Conservation (phyloP, 2,329 filamentous ascomycete genomes). For the Penicillium sp. region DNA sequence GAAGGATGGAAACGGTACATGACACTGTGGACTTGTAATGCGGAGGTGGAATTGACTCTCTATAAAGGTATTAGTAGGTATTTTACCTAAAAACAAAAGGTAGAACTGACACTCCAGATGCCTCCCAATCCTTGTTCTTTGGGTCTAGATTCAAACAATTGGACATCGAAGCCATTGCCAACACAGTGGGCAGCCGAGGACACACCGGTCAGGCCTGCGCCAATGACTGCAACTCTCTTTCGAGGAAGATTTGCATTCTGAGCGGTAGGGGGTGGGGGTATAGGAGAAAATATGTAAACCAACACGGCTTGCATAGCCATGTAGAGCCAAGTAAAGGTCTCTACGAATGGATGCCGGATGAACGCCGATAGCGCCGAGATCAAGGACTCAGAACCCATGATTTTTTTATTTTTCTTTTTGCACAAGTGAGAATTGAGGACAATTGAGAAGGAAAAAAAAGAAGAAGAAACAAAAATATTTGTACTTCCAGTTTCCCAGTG, state of each 20-base stretch:
- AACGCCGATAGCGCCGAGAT: constrained; percentile 22
- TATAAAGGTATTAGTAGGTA: constrained; percentile 33
- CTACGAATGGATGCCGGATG: constrained; percentile 32
- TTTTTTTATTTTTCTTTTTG: neutral
- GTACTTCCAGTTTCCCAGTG: neutral
- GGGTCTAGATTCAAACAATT: constrained; percentile 71
- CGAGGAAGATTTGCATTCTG: constrained; percentile 45
- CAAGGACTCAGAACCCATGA: neutral
- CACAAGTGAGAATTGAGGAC: neutral
- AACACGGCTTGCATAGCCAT: constrained; percentile 33
- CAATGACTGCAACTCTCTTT: constrained; percentile 68
- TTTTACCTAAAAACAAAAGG: neutral
- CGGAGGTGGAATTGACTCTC: constrained; percentile 78
- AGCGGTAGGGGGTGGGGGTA: constrained; percentile 63
- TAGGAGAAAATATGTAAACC: constrained; percentile 62
- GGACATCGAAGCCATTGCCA: constrained; percentile 80
- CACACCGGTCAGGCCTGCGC: constrained; percentile 71
- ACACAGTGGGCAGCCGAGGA: constrained; percentile 79
- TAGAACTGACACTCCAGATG: constrained; percentile 69
- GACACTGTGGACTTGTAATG: constrained; percentile 77
- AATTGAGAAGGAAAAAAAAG: neutral
- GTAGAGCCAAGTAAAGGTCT: constrained; percentile 34
- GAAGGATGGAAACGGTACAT: constrained; percentile 89
- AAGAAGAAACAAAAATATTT: neutral
- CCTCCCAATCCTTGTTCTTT: constrained; percentile 66